A percentile compares a stretch with the other conserved stretches of the same genome.
These are phyloP conservation scores for Candida odintsovae DNA, from an alignment of 805 yeast species.

Conservation along the genomic window DNA sequence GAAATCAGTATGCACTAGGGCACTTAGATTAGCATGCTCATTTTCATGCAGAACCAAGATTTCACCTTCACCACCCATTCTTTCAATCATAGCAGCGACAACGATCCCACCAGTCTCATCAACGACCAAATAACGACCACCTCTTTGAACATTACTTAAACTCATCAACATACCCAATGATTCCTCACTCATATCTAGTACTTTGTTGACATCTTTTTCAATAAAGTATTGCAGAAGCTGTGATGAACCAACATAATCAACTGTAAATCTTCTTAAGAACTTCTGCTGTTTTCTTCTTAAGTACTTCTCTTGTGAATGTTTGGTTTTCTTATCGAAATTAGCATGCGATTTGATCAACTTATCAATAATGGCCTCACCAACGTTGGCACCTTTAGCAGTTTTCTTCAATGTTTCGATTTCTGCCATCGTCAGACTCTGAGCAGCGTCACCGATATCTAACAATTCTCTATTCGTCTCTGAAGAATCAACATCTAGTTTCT, in stretches of 20 bases:
- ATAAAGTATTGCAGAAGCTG: conserved; percentile 66
- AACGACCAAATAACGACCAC: conserved; percentile 80
- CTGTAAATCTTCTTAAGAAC: conserved; percentile 78
- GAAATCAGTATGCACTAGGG: conserved; percentile 62
- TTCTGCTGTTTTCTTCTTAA: conserved; percentile 87
- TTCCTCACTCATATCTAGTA: conserved; percentile 82
- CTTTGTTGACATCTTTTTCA: conserved; percentile 61
- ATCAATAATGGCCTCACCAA: conserved; percentile 75
- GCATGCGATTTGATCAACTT: conserved; percentile 79
- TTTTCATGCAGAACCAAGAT: conserved; percentile 82
- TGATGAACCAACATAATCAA: conserved; percentile 68
- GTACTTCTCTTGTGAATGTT: conserved; percentile 88
- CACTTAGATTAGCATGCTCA: conserved; percentile 82
- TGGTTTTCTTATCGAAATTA: conserved; percentile 83
- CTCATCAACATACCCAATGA: conserved; percentile 72
- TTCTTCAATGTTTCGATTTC: conserved; percentile 82
- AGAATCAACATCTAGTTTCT: conserved; percentile 30
- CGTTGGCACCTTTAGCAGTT: conserved; percentile 50
- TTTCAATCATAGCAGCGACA: conserved; percentile 77
- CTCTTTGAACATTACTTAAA: conserved; percentile 78
- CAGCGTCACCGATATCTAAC: conserved; percentile 58
- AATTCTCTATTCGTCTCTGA: conserved; percentile 63
- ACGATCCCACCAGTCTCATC: conserved; percentile 97
- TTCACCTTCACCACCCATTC: conserved; percentile 72
- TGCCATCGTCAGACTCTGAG: conserved; percentile 68